Conservation (phyloP, 768 basidiomycete species). For the Obba rivulosa region DNA sequence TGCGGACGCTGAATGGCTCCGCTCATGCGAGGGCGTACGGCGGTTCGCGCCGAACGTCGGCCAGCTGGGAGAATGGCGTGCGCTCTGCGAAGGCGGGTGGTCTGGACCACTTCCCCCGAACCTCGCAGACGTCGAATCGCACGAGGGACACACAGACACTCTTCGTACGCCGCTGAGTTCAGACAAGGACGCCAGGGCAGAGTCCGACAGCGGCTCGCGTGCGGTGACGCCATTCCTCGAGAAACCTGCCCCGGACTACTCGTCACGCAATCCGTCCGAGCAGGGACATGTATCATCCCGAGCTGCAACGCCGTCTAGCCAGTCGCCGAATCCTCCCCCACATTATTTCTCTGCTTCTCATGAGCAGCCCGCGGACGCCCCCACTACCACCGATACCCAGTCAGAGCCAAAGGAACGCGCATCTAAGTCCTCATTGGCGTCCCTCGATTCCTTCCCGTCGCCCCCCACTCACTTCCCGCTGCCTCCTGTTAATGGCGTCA, state of each 20-base stretch:
- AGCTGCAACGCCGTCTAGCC: constrained; percentile 12
- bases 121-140: constrained; percentile 28
- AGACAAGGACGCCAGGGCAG: too few relatives aligned
- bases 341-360: constrained; percentile 10
- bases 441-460: constrained; percentile 66
- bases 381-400: not conserved
- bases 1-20: constrained; percentile 78
- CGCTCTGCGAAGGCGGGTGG: constrained; percentile 76
- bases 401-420: not conserved
- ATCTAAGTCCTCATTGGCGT: constrained; percentile 48
- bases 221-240: not conserved
- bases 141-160: not conserved
- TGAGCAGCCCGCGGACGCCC: constrained; percentile 3
- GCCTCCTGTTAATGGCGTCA: constrained; percentile 33
- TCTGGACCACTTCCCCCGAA: constrained; percentile 42
- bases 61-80: constrained; percentile 65
- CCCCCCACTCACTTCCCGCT: constrained; percentile 71
- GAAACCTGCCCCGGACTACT: constrained; percentile 13
- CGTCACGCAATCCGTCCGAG: constrained; percentile 12
- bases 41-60: constrained; percentile 63
- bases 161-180: too few relatives aligned
- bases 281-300: constrained; percentile 10
- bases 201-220: not conserved
- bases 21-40: constrained; percentile 66
- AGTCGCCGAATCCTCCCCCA: constrained; percentile 13